Evolutionary conservation across 1,284 basidiomycete species (phyloP), one percentile per base, ranked within the genome.

Genomic region (Papiliotrema laurentii): DNA sequence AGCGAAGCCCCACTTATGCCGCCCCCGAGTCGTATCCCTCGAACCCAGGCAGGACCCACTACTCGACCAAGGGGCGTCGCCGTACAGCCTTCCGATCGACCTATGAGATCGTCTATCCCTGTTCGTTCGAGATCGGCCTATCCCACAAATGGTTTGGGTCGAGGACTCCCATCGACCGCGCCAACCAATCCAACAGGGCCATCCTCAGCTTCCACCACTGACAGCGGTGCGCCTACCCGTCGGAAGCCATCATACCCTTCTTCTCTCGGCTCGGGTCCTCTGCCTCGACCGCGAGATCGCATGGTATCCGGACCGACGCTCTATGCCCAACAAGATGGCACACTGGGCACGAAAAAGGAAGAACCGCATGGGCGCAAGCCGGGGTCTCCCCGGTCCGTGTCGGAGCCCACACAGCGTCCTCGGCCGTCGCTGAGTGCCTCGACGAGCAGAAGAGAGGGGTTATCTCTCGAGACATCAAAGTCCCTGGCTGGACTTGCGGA

Each of bases 241-340:
- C 56, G 64, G 9, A 61, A 63, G 56, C 62, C 68, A 1, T 68
- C 68, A 1, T 73, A 71, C 40, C 71, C 71, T 0, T 62, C 69
- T 3, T 61, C 59, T 0, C 57, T 73, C 1, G 66, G 68, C 14
- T 63, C 59, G 4, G 69, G 68, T 4, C 67, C 65, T 0, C 55
- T 62, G 3, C 50, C 54, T 5, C 63, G 60, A 22, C 68, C 64
- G 0, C 61, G 59, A 1, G 42, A 53, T 6, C 45, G 71, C 1
- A 59, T 69, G 42, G 66, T 73, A 7, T 71, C 71, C 24, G 67
- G 65, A 42, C 69, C 71, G 0, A 34, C 67, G 14, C 48, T 55
- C 18, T 53, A 51, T 45, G 42, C 54, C 41, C 52, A 54, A 47
- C 41, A 25, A 35, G 34, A 47, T 38, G 22, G 28, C 48, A 27